phyloP scores from a whole-genome alignment of 768 basidiomycete genomes.

The Tylopilus balloui region DNA sequence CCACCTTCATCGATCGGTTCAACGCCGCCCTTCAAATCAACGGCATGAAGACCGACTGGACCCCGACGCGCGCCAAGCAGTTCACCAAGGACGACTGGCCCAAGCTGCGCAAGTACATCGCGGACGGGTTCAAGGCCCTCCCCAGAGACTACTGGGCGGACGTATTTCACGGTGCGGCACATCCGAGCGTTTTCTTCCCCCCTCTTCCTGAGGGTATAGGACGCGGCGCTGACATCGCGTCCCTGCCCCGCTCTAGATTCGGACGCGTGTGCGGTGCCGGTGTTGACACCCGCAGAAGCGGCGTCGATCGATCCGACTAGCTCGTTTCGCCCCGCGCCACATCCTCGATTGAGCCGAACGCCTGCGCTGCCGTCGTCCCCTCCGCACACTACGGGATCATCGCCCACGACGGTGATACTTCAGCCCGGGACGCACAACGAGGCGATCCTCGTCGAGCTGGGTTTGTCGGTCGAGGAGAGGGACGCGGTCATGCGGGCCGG shows the following conservation, averaged over 20 bases:
- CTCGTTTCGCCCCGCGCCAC: slow-evolving; percentile 44
- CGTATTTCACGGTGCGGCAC: slow-evolving; percentile 54
- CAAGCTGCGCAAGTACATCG: slow-evolving; percentile 51
- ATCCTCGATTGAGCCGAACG: slow-evolving; percentile 42
- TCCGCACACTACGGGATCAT: slow-evolving; percentile 1
- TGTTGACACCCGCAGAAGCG: slow-evolving; percentile 62
- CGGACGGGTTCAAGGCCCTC: slow-evolving; percentile 55
- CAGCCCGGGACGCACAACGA: slow-evolving; percentile 51
- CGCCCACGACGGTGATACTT: slow-evolving; percentile 24
- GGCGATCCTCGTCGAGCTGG: slow-evolving; percentile 50
- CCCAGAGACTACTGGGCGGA: slow-evolving; percentile 66
- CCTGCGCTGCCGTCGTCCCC: slow-evolving; percentile 19
- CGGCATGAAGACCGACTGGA: slow-evolving; percentile 47
- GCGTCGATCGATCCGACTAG: slow-evolving; percentile 37
- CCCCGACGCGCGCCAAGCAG: slow-evolving; percentile 46
- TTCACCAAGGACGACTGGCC: slow-evolving; percentile 51
- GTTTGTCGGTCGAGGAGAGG: slow-evolving; percentile 40
- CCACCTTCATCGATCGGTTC: slow-evolving; percentile 54
- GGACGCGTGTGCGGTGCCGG: slow-evolving; percentile 69
- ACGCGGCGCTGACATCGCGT: background rate
- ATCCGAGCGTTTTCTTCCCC: too few relatives aligned
- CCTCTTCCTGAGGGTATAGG: too few relatives aligned
- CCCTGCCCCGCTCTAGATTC: slow-evolving; percentile 47
- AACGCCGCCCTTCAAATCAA: slow-evolving; percentile 43
- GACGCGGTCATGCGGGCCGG: slow-evolving; percentile 41